Base-by-base conservation (phyloP, 805 yeast genomes). In the Metschnikowia lachancei region DNA sequence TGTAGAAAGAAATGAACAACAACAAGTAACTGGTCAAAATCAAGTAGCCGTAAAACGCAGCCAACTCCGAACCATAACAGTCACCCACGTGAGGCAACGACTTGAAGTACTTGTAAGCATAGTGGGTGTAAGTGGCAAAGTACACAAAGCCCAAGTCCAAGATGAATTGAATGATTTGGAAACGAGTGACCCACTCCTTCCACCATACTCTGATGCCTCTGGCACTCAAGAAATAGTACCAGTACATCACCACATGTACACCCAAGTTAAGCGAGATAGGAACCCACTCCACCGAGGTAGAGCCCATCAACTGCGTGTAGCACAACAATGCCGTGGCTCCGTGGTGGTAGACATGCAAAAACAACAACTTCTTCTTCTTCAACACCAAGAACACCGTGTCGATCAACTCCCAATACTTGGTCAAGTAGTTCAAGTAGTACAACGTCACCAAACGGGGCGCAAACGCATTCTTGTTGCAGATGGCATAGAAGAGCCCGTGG, bases 131-230 rank as follows among this genome's bases (percentile, higher is more conserved):
- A 46, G 96, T 85, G 42, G 97, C 96, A 68, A 87, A 90, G 76
- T 90, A 94, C 54, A 94, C 95, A 65, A 92, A 91, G 36, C 77
- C 81, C 63, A 92, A 79, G 69, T 92, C 99, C 62, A 92, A 76
- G 56, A 92, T 72, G 64, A 92, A 92, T 74, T 92, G 99, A 61
- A 87, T 74, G 71, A 92, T 92, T 76, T 92, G 99, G 76, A 88
- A 83, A 55, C 96, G 80, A 46, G 99, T 92, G 56, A 92, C 97
- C 97, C 97, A 92, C 75, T 91, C 95, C 74, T 94, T 92, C 99
- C 99, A 92, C 97, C 97, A 91, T 45, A 92, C 97, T 61, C 88
- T 84, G 63, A 91, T 87, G 48, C 96, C 96, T 65, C 95, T 80
- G 17, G 97, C 87, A 43, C 94, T 78, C 60, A 92, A 76, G 76